phyloP scores from a whole-genome alignment of 768 basidiomycete genomes.

The Termitomyces sp. region DNA sequence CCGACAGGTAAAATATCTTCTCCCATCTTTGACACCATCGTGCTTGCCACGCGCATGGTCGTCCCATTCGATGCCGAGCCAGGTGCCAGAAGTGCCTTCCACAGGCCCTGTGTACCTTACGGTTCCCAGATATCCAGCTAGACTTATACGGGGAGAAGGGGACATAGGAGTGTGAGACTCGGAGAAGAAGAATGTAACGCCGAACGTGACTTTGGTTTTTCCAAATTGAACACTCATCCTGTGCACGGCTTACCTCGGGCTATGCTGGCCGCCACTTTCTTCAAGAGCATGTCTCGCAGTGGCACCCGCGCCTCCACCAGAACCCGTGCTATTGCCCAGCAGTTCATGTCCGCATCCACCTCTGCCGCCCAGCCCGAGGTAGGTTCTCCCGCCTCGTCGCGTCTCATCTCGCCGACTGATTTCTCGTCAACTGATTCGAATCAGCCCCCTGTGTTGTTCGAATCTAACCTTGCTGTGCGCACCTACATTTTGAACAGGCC shows the following conservation, averaged over 20 bases:
- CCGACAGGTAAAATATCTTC: conserved; percentile 76
- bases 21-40: conserved; percentile 74
- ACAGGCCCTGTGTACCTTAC: conserved; percentile 67
- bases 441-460: conserved; percentile 59
- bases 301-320: conserved; percentile 32
- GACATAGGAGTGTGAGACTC: conserved; percentile 1
- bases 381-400: conserved; percentile 14
- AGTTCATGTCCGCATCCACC: conserved; percentile 39
- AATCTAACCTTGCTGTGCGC: conserved; percentile 58
- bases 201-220: conserved; percentile 12
- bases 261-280: conserved; percentile 19
- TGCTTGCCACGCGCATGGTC: conserved; percentile 82
- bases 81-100: conserved; percentile 56
- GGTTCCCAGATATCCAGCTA: conserved; percentile 57
- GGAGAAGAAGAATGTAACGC: conserved; percentile 24
- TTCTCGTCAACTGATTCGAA: conserved; percentile 11
- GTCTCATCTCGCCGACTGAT: conserved; percentile 7
- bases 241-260: conserved; percentile 3
- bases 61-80: conserved; percentile 99
- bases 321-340: conserved; percentile 40
- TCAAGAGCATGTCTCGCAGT: conserved; percentile 38
- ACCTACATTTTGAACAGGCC: conserved; percentile 80
- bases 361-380: conserved; percentile 30
- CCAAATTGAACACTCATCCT: conserved; percentile 1
- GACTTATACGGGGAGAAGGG: conserved; percentile 44